These are phyloP conservation scores for Hirsutella thompsonii DNA, from an alignment of 2,329 filamentous ascomycete genomes.

Conservation along the genomic window DNA sequence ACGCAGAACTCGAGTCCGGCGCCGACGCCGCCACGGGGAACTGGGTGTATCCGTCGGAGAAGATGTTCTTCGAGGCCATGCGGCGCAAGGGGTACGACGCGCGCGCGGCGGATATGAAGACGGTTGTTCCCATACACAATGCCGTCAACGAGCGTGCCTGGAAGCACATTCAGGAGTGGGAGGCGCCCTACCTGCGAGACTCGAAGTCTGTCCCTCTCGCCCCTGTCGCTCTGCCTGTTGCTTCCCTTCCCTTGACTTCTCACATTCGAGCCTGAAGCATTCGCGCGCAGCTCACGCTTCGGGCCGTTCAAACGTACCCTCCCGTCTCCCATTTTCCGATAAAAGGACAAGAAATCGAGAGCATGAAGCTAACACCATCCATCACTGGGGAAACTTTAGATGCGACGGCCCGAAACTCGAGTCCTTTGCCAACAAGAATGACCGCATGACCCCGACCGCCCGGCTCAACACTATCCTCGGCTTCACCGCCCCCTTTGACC, in stretches of 20 bases:
- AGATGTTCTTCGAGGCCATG: conserved; percentile 98
- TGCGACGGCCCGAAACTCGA: conserved; percentile 70
- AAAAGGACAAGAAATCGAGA: too few species aligned
- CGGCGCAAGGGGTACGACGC: conserved; percentile 74
- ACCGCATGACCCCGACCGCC: conserved; percentile 66
- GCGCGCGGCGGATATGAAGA: conserved; percentile 64
- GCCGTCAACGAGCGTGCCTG: conserved; percentile 96
- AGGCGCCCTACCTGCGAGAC: conserved; percentile 49
- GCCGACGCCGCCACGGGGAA: conserved; percentile 61
- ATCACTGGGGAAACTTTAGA: too few species aligned
- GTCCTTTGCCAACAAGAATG: conserved; percentile 65
- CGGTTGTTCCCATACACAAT: conserved; percentile 94
- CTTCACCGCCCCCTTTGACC: conserved; percentile 86
- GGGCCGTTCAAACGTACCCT: too few species aligned
- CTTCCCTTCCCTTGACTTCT: neutral
- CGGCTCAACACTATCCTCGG: conserved; percentile 72
- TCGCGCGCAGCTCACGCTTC: too few species aligned
- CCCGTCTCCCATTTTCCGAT: too few species aligned
- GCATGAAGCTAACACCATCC: too few species aligned
- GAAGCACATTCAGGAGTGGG: conserved; percentile 85
- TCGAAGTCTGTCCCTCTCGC: conserved; percentile 35
- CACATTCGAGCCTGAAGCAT: too few species aligned
- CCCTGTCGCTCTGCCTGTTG: neutral
- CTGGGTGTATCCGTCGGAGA: conserved; percentile 94
- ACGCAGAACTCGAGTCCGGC: conserved; percentile 68